phyloP scores from a whole-genome alignment of 179 eudicot species.

The Drosera spatulata region DNA sequence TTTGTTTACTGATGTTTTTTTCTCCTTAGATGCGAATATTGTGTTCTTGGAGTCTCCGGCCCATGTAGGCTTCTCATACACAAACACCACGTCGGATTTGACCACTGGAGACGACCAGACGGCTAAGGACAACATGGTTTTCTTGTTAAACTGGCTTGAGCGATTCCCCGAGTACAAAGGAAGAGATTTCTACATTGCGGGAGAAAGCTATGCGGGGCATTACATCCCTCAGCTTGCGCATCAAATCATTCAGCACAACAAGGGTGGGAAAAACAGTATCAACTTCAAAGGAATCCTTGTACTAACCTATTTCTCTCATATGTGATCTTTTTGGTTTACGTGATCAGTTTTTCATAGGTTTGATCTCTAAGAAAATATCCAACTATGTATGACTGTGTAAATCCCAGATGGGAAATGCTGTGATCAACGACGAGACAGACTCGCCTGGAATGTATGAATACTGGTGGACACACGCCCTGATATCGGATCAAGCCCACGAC shows the following conservation, averaged over 20 bases:
- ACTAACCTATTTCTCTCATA: constrained; percentile 11
- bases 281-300: constrained; percentile 57
- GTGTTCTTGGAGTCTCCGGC: constrained; percentile 55
- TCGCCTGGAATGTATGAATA: constrained; percentile 30
- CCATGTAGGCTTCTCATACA: constrained; percentile 61
- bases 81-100: constrained; percentile 34
- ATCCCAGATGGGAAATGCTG: constrained; percentile 61
- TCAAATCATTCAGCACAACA: constrained; percentile 40
- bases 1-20: neutral
- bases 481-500: constrained; percentile 42
- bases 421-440: constrained; percentile 34
- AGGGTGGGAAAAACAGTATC: constrained; percentile 22
- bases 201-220: constrained; percentile 70
- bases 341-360: too few species aligned
- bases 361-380: too few species aligned
- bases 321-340: too few species aligned
- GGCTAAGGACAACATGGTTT: constrained; percentile 19
- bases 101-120: constrained; percentile 41
- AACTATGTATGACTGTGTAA: too few species aligned
- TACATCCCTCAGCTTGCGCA: constrained; percentile 58
- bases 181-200: constrained; percentile 49
- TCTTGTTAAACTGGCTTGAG: constrained; percentile 6
- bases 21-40: constrained; percentile 36
- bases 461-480: constrained; percentile 43
- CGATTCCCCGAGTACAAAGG: constrained; percentile 49